Conservation (phyloP, 441 rosid species). For the Capsella rubella region DNA sequence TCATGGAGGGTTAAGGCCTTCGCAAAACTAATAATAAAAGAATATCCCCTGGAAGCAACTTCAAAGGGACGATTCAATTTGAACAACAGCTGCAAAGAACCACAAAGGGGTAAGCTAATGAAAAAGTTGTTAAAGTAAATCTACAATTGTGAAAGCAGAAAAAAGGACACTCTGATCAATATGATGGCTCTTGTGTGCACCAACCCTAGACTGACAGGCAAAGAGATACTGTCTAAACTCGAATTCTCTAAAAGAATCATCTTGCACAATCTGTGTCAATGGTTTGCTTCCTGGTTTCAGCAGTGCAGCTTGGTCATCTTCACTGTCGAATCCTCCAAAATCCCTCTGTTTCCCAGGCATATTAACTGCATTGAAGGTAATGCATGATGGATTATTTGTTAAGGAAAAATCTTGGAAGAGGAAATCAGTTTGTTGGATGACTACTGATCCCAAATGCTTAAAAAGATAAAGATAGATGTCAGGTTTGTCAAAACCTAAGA, state of each 20-base stretch:
- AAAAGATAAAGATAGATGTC: slow-evolving; percentile 21
- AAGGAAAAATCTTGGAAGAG: slow-evolving; percentile 24
- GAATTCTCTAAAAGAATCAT: slow-evolving; percentile 94
- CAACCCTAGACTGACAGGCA: slow-evolving; percentile 93
- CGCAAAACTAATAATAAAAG: slow-evolving; percentile 86
- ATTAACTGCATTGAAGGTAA: slow-evolving; percentile 64
- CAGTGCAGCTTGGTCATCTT: slow-evolving; percentile 93
- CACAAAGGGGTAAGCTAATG: slow-evolving; percentile 19
- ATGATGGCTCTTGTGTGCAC: slow-evolving; percentile 43
- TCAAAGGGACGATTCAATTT: slow-evolving; percentile 95
- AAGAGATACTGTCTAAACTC: slow-evolving; percentile 97
- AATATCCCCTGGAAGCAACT: slow-evolving; percentile 93
- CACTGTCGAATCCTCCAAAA: slow-evolving; percentile 88
- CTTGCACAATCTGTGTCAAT: slow-evolving; percentile 87
- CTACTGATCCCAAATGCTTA: slow-evolving; percentile 21
- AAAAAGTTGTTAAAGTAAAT: slow-evolving; percentile 30
- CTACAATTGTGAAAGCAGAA: slow-evolving; percentile 33
- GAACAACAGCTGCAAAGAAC: slow-evolving; percentile 76
- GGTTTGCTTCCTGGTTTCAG: slow-evolving; percentile 80
- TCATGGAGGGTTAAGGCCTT: slow-evolving; percentile 77
- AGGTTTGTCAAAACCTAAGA: slow-evolving; percentile 22
- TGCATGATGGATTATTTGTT: slow-evolving; percentile 31
- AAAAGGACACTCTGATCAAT: slow-evolving; percentile 26
- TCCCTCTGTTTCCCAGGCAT: slow-evolving; percentile 78
- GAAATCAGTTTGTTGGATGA: slow-evolving; percentile 29